Conservation (phyloP, 495 filamentous ascomycete species). For the Penicillium verhagenii region DNA sequence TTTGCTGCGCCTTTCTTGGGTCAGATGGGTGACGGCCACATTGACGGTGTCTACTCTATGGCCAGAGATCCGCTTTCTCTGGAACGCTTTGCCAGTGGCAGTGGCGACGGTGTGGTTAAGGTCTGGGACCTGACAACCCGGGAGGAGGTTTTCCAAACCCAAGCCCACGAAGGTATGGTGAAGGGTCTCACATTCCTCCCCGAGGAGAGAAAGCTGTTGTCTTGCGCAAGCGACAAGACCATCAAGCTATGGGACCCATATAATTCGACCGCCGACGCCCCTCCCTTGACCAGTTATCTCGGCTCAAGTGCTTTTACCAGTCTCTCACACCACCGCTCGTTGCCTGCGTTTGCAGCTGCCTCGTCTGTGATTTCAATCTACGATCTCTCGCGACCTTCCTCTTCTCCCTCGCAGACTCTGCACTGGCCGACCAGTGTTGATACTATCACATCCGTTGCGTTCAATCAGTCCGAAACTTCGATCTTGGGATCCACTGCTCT, state of each 20-base stretch:
- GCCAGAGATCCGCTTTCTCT: slow-evolving; percentile 69
- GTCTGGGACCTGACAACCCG: slow-evolving; percentile 85
- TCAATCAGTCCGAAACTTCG: slow-evolving; percentile 93
- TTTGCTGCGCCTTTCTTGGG: slow-evolving; percentile 91
- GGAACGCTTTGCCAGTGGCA: slow-evolving; percentile 72
- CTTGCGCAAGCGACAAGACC: slow-evolving; percentile 81
- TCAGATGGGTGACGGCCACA: slow-evolving; percentile 85
- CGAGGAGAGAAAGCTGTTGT: slow-evolving; percentile 77
- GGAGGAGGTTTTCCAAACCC: slow-evolving; percentile 76
- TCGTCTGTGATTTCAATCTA: slow-evolving; percentile 83
- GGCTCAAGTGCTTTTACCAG: slow-evolving; percentile 80
- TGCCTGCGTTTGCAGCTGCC: slow-evolving; percentile 73
- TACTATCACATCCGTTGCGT: slow-evolving; percentile 85
- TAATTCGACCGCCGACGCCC: slow-evolving; percentile 57
- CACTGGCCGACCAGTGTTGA: slow-evolving; percentile 85
- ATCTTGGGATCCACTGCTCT: slow-evolving; percentile 79
- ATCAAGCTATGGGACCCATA: slow-evolving; percentile 94
- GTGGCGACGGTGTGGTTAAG: slow-evolving; percentile 86
- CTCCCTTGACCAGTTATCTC: slow-evolving; percentile 77
- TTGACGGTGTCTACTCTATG: slow-evolving; percentile 84
- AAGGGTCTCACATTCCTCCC: slow-evolving; percentile 85
- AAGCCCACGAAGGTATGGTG: slow-evolving; percentile 84
- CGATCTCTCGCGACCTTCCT: slow-evolving; percentile 72
- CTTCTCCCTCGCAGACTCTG: slow-evolving; percentile 72
- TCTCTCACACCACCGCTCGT: slow-evolving; percentile 73